phyloP scores from a whole-genome alignment of 2,329 filamentous ascomycete genomes.

The Xylaria sp. region DNA sequence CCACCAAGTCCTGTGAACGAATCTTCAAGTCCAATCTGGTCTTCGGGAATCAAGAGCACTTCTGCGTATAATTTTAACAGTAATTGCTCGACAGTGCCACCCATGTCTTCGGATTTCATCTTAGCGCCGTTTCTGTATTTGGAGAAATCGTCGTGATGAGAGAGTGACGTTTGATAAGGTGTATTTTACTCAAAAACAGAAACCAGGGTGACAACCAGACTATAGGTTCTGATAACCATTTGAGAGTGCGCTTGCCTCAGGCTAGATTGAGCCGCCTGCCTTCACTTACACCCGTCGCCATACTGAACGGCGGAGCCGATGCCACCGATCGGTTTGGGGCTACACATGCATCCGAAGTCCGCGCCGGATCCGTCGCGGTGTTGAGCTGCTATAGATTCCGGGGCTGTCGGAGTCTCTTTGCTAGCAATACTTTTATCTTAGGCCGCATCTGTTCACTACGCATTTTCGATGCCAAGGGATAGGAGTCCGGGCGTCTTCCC shows the following conservation, averaged over 20 bases:
- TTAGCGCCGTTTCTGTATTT: neutral
- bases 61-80: slow-evolving; percentile 23
- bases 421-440: neutral
- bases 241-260: neutral
- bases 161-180: neutral
- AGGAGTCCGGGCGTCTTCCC: neutral
- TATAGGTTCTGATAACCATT: neutral
- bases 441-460: neutral
- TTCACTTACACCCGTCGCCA: neutral
- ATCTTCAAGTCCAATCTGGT: slow-evolving; percentile 20
- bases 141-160: neutral
- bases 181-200: neutral
- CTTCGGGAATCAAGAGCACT: slow-evolving; percentile 19
- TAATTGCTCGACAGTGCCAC: slow-evolving; percentile 8
- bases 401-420: neutral
- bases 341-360: neutral
- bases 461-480: neutral
- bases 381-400: neutral
- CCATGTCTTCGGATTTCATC: neutral
- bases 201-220: neutral
- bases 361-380: neutral
- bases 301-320: neutral
- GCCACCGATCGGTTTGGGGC: neutral
- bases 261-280: neutral
- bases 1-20: slow-evolving; percentile 27